Base-by-base conservation (phyloP, 2,329 filamentous ascomycete genomes). In the Dichotomopilus funicola region DNA sequence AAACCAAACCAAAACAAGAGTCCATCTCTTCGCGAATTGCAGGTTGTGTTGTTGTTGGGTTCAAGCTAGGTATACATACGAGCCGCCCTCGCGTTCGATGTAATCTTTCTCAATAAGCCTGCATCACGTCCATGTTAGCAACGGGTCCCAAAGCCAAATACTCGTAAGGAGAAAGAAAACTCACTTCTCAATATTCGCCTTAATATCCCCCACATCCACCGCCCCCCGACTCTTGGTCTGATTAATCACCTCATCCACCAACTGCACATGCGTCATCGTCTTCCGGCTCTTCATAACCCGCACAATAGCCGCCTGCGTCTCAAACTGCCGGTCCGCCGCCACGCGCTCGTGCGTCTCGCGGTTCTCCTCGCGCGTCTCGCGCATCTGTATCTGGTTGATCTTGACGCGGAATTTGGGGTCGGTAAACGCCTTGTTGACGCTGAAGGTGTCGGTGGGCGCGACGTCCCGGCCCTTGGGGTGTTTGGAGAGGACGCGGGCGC, bases 381-480 rank as follows among this genome's bases (percentile, higher is more conserved):
- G 95, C 50, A 96, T 81, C 72, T 99, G 94, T 64, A 99, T 94
- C 72, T 96, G 92, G 73, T 97, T 99, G 76, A 99, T 96, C 76
- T 99, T 99, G 73, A 99, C 86, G 55, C 91, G 85, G 71, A 89
- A 88, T 71, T 94, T 95, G 19, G 85, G 80, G 67, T 96, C 87
- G 2, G 75, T 75, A 71, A 99, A 99, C 12, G 70, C 69, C 45
- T 79, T 72, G 73, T 96, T 96, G 66, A 95, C 85, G 0, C 82
- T 83, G 66, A 99, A 99, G 0, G 85, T 88, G 72, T 99, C 95
- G 0, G 82, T 89, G 0, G 76, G 67, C 56, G 81, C 80, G 62
- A 99, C 84, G 0, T 99, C 91, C 53, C 86, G 83, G 51, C 89
- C 87, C 70, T 89, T 91, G 38, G 94, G 94, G 59, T 86, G 82